Conservation (phyloP, 2,329 filamentous ascomycete genomes). For the Huntiella omanensis region DNA sequence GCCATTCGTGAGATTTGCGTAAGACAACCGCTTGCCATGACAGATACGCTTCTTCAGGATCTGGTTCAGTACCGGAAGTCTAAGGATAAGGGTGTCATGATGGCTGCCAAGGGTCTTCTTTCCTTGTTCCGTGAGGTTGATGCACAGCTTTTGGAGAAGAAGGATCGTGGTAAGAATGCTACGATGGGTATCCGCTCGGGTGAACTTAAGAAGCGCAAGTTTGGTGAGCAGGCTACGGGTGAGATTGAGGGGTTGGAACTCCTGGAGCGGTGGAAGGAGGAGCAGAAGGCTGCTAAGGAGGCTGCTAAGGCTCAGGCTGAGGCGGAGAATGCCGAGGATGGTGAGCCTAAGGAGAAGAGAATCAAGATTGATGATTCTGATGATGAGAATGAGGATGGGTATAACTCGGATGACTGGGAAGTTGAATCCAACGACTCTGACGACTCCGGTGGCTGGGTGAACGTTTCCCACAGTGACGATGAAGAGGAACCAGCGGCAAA, state of each 20-base stretch:
- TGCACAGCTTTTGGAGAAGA: conserved; percentile 72
- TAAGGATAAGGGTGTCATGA: conserved; percentile 98
- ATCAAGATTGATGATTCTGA: conserved; percentile 17
- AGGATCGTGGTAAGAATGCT: conserved; percentile 80
- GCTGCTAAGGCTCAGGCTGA: conserved; percentile 47
- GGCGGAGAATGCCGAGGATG: conserved; percentile 37
- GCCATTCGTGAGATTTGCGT: conserved; percentile 88
- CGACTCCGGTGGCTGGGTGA: conserved; percentile 81
- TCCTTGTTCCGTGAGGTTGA: conserved; percentile 83
- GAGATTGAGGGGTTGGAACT: conserved; percentile 85
- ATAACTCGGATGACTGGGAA: conserved; percentile 40
- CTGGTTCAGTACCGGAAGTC: conserved; percentile 89
- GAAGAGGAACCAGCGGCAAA: conserved; percentile 47
- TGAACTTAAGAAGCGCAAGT: conserved; percentile 56
- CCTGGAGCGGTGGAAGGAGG: conserved; percentile 81
- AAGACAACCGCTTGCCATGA: conserved; percentile 89
- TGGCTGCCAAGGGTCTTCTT: conserved; percentile 85
- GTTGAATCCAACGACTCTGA: conserved; percentile 39
- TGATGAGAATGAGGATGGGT: conserved; percentile 40
- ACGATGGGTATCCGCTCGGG: conserved; percentile 64
- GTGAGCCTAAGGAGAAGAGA: conserved; percentile 19
- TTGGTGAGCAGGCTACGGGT: conserved; percentile 62
- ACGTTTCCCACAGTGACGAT: conserved; percentile 68
- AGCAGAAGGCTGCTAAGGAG: conserved; percentile 59
- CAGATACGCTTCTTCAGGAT: conserved; percentile 85